Evolutionary conservation across 768 basidiomycete genomes (phyloP).

Genomic region (Termitomyces sp.): DNA sequence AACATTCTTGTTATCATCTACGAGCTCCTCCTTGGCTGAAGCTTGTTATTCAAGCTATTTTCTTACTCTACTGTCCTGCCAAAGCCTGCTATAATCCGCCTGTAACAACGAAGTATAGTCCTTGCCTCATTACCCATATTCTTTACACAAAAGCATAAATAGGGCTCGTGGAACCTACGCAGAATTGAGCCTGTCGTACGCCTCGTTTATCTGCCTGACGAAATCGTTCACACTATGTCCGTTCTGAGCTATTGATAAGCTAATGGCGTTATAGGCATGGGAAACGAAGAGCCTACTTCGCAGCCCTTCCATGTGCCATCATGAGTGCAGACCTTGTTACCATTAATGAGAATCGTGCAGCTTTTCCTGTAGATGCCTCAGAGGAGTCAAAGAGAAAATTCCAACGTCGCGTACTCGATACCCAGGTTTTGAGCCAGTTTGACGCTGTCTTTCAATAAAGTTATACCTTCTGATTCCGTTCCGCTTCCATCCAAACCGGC

Average conservation of each 20-base stretch:
- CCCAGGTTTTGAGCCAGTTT: slow-evolving; percentile 37
- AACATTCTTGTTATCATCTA: slow-evolving; percentile 88
- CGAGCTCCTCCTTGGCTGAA: slow-evolving; percentile 67
- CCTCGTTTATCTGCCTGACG: slow-evolving; percentile 70
- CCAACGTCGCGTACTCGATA: slow-evolving; percentile 46
- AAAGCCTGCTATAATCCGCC: slow-evolving; percentile 10
- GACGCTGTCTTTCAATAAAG: slow-evolving; percentile 63
- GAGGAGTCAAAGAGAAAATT: neutral
- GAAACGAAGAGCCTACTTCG: slow-evolving; percentile 44
- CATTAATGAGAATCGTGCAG: slow-evolving; percentile 82
- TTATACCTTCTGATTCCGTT: slow-evolving; percentile 57
- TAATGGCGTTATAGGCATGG: neutral
- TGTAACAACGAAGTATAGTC: slow-evolving; percentile 3
- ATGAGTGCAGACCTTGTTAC: slow-evolving; percentile 64
- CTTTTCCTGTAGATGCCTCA: slow-evolving; percentile 55
- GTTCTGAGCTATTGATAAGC: slow-evolving; percentile 38
- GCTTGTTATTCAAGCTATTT: neutral
- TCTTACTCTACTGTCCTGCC: slow-evolving; percentile 2
- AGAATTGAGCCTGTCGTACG: slow-evolving; percentile 63
- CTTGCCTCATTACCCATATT: neutral
- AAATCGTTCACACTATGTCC: slow-evolving; percentile 78
- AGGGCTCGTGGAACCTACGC: neutral
- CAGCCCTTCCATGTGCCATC: slow-evolving; percentile 80
- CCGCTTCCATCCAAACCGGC: slow-evolving; percentile 64
- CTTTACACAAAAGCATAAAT: neutral